phyloP scores from a whole-genome alignment of 495 filamentous ascomycete genomes.

The Trichodelitschia bisporula region DNA sequence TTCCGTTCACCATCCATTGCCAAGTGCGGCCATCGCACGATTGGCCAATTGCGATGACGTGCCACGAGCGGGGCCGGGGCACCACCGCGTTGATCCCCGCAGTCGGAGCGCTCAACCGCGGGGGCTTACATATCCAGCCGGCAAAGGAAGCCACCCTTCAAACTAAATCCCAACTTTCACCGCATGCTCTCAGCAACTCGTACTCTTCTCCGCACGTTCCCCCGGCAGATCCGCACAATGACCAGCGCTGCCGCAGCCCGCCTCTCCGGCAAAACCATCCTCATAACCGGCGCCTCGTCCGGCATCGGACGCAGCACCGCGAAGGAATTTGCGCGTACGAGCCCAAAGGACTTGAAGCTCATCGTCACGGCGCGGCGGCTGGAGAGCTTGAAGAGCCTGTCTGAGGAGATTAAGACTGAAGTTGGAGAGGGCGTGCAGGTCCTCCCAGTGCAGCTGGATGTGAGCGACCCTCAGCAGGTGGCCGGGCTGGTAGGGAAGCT shows the following conservation, averaged over 20 bases:
- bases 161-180: no score
- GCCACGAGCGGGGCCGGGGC: no score
- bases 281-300: slow-evolving; percentile 82
- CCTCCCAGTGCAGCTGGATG: slow-evolving; percentile 60
- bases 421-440: slow-evolving; percentile 65
- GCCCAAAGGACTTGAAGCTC: slow-evolving; percentile 57
- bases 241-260: slow-evolving; percentile 54
- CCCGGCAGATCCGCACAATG: no score
- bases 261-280: slow-evolving; percentile 78
- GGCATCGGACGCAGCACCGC: slow-evolving; percentile 77
- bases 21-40: no score
- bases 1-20: no score
- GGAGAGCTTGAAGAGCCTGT: slow-evolving; percentile 52
- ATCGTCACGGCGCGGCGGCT: slow-evolving; percentile 69
- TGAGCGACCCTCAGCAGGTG: slow-evolving; percentile 58
- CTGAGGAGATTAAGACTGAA: slow-evolving; percentile 51
- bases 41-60: no score
- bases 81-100: no score
- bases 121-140: no score
- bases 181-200: no score
- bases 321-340: slow-evolving; percentile 74
- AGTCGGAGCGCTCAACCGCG: no score
- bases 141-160: no score
- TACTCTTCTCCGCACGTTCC: no score
- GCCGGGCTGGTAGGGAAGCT: slow-evolving; percentile 44